phyloP scores from a whole-genome alignment of 768 basidiomycete species.

The Naganishia antarctica region DNA sequence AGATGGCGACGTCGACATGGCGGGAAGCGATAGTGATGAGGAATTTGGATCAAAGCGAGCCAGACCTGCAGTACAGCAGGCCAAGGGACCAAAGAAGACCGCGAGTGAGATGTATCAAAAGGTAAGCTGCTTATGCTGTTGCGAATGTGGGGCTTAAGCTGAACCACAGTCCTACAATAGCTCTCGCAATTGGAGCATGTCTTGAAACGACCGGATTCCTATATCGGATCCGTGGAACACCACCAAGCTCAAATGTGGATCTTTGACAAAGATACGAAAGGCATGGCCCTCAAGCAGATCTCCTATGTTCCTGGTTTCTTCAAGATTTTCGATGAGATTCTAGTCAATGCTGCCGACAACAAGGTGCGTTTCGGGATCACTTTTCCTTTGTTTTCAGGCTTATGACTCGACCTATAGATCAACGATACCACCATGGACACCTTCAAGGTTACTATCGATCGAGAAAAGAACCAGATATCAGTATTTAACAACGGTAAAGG shows the following conservation, averaged over 20 bases:
- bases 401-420: slow-evolving; percentile 57
- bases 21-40: slow-evolving; percentile 49
- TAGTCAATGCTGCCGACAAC: slow-evolving; percentile 98
- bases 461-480: slow-evolving; percentile 76
- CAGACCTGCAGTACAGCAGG: slow-evolving; percentile 42
- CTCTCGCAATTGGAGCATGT: slow-evolving; percentile 89
- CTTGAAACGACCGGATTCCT: slow-evolving; percentile 53
- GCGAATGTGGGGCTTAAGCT: background rate
- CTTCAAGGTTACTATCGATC: slow-evolving; percentile 79
- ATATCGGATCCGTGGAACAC: slow-evolving; percentile 92
- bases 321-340: slow-evolving; percentile 98
- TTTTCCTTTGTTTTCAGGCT: background rate
- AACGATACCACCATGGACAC: slow-evolving; percentile 88
- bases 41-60: slow-evolving; percentile 52
- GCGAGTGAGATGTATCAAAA: slow-evolving; percentile 87
- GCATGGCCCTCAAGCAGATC: slow-evolving; percentile 63
- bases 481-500: slow-evolving; percentile 93
- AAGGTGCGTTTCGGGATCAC: slow-evolving; percentile 63
- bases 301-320: slow-evolving; percentile 96
- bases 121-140: slow-evolving; percentile 55
- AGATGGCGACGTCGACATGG: slow-evolving; percentile 52
- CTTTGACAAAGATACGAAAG: slow-evolving; percentile 74
- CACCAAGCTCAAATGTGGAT: slow-evolving; percentile 89
- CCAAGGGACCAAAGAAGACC: slow-evolving; percentile 57
- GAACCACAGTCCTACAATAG: slow-evolving; percentile 51